Evolutionary conservation across 371 early-diverging fungal species (phyloP).

Genomic region (Catenaria anguillulae): DNA sequence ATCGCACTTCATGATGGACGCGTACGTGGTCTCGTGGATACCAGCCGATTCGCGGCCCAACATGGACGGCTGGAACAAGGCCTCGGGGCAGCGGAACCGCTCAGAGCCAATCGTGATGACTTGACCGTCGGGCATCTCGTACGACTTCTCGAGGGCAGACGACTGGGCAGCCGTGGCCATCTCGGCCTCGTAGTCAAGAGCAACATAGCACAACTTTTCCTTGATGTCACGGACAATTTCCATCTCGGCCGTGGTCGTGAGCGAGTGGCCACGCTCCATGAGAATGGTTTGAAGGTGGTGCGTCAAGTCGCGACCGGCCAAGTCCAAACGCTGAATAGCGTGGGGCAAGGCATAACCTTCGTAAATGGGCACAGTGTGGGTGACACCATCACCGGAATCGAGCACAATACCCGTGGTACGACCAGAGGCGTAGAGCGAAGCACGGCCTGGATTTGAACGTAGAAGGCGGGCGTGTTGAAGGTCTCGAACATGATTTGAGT

Average conservation of each 20-base stretch:
- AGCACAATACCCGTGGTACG: constrained; percentile 99
- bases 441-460: constrained; percentile 98
- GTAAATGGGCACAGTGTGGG: constrained; percentile 99
- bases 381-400: constrained; percentile 99
- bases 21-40: constrained; percentile 86
- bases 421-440: constrained; percentile 97
- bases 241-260: constrained; percentile 98
- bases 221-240: constrained; percentile 99
- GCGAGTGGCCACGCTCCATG: constrained; percentile 97
- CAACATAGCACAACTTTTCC: no score
- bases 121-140: no score
- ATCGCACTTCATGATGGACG: constrained; percentile 96
- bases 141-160: constrained; percentile 86
- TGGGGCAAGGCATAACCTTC: constrained; percentile 96
- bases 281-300: constrained; percentile 89
- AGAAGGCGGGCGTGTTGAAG: constrained; percentile 97
- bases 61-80: constrained; percentile 96
- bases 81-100: constrained; percentile 98
- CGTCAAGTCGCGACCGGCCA: constrained; percentile 96
- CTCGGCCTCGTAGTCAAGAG: constrained; percentile 97
- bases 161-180: constrained; percentile 88
- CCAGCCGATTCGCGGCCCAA: constrained; percentile 85
- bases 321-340: constrained; percentile 96
- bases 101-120: constrained; percentile 96
- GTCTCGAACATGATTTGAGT: constrained; percentile 99